Base-by-base conservation (phyloP, 305 asterid species). In the Solanum hybrid region DNA sequence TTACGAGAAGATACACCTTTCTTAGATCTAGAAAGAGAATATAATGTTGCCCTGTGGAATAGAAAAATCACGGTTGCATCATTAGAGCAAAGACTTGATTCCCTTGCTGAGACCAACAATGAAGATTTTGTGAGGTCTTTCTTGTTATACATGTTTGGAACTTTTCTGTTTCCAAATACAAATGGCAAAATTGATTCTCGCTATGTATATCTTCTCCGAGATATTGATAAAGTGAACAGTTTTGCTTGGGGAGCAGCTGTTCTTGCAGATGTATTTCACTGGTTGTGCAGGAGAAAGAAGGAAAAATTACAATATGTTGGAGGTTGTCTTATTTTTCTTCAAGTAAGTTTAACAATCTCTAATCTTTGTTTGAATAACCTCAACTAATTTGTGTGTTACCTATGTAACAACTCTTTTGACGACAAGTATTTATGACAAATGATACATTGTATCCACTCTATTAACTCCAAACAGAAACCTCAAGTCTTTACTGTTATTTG, bases 191-290 rank as follows among this genome's bases (percentile, higher is more conserved):
- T 91, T 16, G 92, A 91, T 74, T 91, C 92, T 34, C 90, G 89
- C 4, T 91, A 86, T 37, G 37, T 91, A 74, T 87, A 42, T 82
- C 78, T 91, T 35, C 88, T 91, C 29, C 89, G 37, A 61, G 91
- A 91, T 18, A 46, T 91, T 11, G 89, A 90, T 61, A 87, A 74
- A 34, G 91, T 91, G 82, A 76, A 80, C 26, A 13, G 77, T 26
- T 89, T 79, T 74, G 85, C 92, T 12, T 91, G 92, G 92, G 92
- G 90, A 34, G 89, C 75, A 61, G 91, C 91, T 74, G 89, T 91
- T 87, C 90, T 86, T 83, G 87, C 88, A 46, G 92, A 91, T 73
- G 33, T 91, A 64, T 18, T 69, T 74, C 42, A 89, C 40, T 91
- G 92, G 91, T 87, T 91, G 85, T 79, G 40, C 83, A 91, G 42